Evolutionary conservation across 164 flowering plant genomes (phyloP).

Genomic region (Pachysandra terminalis): DNA sequence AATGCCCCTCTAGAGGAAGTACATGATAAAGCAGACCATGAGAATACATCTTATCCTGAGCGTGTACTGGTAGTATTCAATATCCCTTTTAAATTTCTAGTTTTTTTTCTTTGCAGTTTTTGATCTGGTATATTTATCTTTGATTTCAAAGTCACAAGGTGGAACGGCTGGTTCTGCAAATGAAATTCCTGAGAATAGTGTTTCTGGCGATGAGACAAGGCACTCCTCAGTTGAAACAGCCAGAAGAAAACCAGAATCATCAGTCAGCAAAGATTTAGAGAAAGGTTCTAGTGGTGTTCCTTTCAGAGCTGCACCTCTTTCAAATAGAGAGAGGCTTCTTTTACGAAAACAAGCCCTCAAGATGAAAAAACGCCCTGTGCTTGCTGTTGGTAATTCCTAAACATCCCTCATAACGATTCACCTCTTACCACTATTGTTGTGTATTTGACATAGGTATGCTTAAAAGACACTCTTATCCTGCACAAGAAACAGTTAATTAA

Average conservation of each 20-base stretch:
- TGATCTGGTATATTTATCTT: constrained; percentile 5
- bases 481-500: no score
- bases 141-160: constrained; percentile 22
- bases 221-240: constrained; percentile 17
- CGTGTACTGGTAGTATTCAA: constrained; percentile 12
- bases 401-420: neutral
- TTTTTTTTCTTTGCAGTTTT: neutral
- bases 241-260: constrained; percentile 4
- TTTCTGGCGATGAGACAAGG: constrained; percentile 13
- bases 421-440: neutral
- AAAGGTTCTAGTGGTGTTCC: constrained; percentile 14
- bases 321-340: constrained; percentile 85
- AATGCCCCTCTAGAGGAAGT: neutral
- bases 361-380: constrained; percentile 72
- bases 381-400: constrained; percentile 72
- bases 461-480: no score
- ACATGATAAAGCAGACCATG: constrained; percentile 12
- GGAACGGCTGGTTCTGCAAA: constrained; percentile 5
- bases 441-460: no score
- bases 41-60: constrained; percentile 13
- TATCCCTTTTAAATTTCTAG: neutral
- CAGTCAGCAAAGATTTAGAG: constrained; percentile 13
- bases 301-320: constrained; percentile 37
- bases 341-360: constrained; percentile 80
- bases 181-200: constrained; percentile 12